Conservation (phyloP, 2,329 filamentous ascomycete genomes). For the Colletotrichum falcatum region DNA sequence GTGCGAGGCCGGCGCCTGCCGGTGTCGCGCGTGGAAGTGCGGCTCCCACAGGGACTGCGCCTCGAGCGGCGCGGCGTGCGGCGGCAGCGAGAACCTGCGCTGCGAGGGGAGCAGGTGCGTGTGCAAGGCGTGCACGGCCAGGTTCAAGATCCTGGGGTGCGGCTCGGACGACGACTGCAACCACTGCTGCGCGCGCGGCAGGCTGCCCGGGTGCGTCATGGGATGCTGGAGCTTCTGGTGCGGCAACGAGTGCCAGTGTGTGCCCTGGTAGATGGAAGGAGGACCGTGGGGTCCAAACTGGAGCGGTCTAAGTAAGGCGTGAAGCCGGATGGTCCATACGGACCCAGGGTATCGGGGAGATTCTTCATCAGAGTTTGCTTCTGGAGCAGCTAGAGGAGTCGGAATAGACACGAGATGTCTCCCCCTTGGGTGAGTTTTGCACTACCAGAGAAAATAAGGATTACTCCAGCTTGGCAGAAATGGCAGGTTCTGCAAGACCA, state of each 20-base stretch:
- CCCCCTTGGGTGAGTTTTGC: too few species aligned
- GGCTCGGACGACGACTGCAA: slow-evolving; percentile 1
- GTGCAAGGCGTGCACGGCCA: background rate
- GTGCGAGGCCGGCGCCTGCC: slow-evolving; percentile 2
- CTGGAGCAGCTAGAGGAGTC: background rate
- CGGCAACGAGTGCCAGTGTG: slow-evolving; percentile 9
- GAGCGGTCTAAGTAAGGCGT: too few species aligned
- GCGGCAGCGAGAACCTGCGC: background rate
- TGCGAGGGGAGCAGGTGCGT: background rate
- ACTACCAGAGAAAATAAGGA: too few species aligned
- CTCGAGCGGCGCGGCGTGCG: background rate
- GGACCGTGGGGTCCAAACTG: background rate
- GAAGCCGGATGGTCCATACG: background rate
- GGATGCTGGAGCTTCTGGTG: background rate
- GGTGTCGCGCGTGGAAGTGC: slow-evolving; percentile 5
- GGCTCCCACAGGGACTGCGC: background rate
- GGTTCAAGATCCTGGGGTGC: background rate
- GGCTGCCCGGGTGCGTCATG: background rate
- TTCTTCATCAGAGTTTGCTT: background rate
- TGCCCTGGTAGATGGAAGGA: slow-evolving; percentile 3
- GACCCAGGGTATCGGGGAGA: background rate
- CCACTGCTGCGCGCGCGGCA: slow-evolving; percentile 13
- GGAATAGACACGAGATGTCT: background rate
- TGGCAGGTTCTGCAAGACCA: background rate
- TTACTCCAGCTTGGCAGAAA: background rate